Evolutionary conservation across 2,329 filamentous ascomycete genomes (phyloP).

Genomic region (Alternaria triticimaculans): DNA sequence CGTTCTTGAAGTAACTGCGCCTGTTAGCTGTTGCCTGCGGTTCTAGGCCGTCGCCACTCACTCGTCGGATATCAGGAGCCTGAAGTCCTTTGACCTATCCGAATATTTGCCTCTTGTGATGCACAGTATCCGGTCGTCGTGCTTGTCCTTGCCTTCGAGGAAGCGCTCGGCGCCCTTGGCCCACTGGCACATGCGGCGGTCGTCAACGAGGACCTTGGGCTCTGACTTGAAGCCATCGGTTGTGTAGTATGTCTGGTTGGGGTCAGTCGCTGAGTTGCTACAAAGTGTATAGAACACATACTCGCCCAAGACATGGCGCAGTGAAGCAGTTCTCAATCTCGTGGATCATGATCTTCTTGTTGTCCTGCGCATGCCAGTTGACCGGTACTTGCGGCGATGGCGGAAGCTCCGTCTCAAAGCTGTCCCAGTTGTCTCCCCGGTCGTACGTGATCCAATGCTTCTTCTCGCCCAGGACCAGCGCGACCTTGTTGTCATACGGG

Average conservation of each 20-base stretch:
- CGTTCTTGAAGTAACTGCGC: slow-evolving; percentile 68
- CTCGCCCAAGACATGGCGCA: slow-evolving; percentile 56
- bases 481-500: slow-evolving; percentile 77
- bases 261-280: slow-evolving; percentile 13
- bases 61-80: slow-evolving; percentile 80
- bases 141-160: slow-evolving; percentile 67
- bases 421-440: slow-evolving; percentile 79
- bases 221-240: slow-evolving; percentile 79
- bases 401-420: slow-evolving; percentile 68
- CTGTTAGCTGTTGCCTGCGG: slow-evolving; percentile 19
- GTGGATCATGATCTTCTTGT: slow-evolving; percentile 85
- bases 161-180: slow-evolving; percentile 80
- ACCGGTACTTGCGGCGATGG: slow-evolving; percentile 67
- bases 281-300: slow-evolving; percentile 45
- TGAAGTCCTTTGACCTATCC: slow-evolving; percentile 74
- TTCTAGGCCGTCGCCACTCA: slow-evolving; percentile 17
- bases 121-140: slow-evolving; percentile 78
- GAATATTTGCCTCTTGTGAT: slow-evolving; percentile 77
- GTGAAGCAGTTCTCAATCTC: slow-evolving; percentile 49
- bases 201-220: slow-evolving; percentile 68
- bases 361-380: slow-evolving; percentile 82
- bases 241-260: slow-evolving; percentile 69
- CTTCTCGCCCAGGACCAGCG: slow-evolving; percentile 76
- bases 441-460: slow-evolving; percentile 86
- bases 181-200: slow-evolving; percentile 83